Evolutionary conservation across 78 protist species (phyloP).

Genomic region (Speleostelium caveatum): DNA sequence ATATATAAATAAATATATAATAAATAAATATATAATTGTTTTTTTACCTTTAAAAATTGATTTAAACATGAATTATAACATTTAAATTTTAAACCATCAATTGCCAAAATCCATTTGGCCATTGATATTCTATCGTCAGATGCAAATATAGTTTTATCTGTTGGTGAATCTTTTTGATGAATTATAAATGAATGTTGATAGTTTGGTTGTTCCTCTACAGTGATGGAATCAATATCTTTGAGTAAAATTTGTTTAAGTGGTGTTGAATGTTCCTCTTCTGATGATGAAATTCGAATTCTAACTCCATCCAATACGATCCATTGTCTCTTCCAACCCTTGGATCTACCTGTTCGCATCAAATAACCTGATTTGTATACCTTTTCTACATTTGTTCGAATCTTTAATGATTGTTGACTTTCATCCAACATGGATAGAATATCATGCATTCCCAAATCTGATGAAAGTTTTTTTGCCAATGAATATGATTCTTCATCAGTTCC

Average conservation of each 20-base stretch:
- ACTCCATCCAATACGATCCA: constrained; percentile 53
- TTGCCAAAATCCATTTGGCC: constrained; percentile 72
- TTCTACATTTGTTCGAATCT: constrained; percentile 3
- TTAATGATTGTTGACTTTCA: constrained; percentile 41
- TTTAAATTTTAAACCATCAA: constrained; percentile 60
- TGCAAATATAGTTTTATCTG: constrained; percentile 7
- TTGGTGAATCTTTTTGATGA: constrained; percentile 13
- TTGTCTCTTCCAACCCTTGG: constrained; percentile 33
- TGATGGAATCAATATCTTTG: constrained; percentile 58
- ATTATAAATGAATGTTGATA: constrained; percentile 39
- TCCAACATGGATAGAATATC: constrained; percentile 56
- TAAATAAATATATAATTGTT: not conserved
- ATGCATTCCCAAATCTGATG: constrained; percentile 41
- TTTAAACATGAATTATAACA: constrained; percentile 65
- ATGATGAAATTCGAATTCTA: constrained; percentile 7
- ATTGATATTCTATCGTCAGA: constrained; percentile 52
- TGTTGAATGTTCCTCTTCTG: constrained; percentile 17
- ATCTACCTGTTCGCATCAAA: constrained; percentile 25
- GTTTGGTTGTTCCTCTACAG: constrained; percentile 34
- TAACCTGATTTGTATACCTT: constrained; percentile 41
- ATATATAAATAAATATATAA: not conserved
- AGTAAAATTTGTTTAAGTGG: constrained; percentile 6
- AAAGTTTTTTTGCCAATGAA: constrained; percentile 20
- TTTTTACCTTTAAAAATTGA: constrained; percentile 62
- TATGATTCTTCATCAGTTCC: constrained; percentile 37